A percentile compares a stretch with the other conserved stretches of the same genome.
phyloP scores from a whole-genome alignment of 768 basidiomycete genomes.

The Kwoniella botswanensis region DNA sequence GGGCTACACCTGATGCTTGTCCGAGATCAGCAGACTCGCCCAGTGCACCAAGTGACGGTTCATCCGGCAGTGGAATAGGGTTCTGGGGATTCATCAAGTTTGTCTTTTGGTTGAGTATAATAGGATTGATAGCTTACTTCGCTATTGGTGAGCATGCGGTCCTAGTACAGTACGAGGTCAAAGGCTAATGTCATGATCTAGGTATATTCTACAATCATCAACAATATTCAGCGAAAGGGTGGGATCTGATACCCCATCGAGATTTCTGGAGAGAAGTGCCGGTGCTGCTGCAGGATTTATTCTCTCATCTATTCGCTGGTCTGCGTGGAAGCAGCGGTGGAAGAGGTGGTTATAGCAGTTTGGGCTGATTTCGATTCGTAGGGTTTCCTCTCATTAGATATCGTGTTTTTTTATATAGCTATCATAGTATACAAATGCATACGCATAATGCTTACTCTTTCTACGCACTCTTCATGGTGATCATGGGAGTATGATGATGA shows the following conservation, averaged over 20 bases:
- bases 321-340: slow-evolving; percentile 42
- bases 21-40: slow-evolving; percentile 26
- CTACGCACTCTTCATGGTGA: not conserved
- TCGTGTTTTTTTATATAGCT: not conserved
- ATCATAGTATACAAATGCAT: not conserved
- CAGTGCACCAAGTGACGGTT: not conserved
- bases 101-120: slow-evolving; percentile 50
- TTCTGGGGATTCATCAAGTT: slow-evolving; percentile 55
- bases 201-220: slow-evolving; percentile 59
- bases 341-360: slow-evolving; percentile 48
- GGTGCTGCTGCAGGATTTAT: slow-evolving; percentile 43
- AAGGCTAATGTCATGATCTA: slow-evolving; percentile 7
- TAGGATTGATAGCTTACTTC: slow-evolving; percentile 50
- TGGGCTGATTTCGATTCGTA: slow-evolving; percentile 32
- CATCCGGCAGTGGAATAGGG: slow-evolving; percentile 24
- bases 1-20: slow-evolving; percentile 56
- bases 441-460: not conserved
- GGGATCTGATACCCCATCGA: slow-evolving; percentile 58
- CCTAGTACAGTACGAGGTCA: not conserved
- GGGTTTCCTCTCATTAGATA: not conserved
- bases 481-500: not conserved
- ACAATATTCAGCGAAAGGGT: slow-evolving; percentile 57
- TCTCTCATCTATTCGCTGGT: slow-evolving; percentile 49
- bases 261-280: slow-evolving; percentile 58
- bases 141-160: slow-evolving; percentile 46